Base-by-base conservation (phyloP, 2,329 filamentous ascomycete species). In the Colletotrichum lindemuthianum region DNA sequence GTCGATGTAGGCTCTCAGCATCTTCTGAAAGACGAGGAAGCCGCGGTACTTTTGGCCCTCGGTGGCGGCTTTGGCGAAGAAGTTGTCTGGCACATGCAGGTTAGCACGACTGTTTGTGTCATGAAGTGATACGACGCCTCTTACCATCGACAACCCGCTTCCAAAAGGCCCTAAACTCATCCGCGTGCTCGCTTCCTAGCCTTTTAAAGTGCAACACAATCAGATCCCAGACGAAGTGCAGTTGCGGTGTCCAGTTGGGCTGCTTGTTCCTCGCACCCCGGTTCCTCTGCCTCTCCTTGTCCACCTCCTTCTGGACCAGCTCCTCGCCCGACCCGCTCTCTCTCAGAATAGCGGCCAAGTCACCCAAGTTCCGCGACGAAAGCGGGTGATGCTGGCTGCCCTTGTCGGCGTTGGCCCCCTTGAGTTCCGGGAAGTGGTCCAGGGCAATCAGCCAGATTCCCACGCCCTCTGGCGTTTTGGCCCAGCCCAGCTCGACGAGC, bases 1-100 rank as follows among this genome's bases (percentile, higher is more conserved):
- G 16, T 66, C 59, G 37, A 82, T 79, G 8, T 85, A 76, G 4
- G 80, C 79, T 48, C 84, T 79, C 4, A 97, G 79, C 70, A 93
- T 87, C 72, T 90, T 92, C 70, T 90, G 88, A 72, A 97, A 92
- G 2, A 98, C 86, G 71, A 94, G 88, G 77, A 98, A 95, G 0
- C 96, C 96, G 76, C 93, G 93, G 72, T 92, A 93, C 77, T 97
- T 98, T 60, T 96, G 91, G 70, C 94, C 92, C 47, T 94, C 89
- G 1, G 93, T 96, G 8, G 94, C 90, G 10, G 86, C 88, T 60
- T 90, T 87, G 6, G 92, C 90, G 74, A 98, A 97, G 4, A 97
- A 84, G 8, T 91, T 90, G 73, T 95, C 92, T 95, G 67, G 0
- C 16, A 51, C 8, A 76, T 67, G 24, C 80, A 70, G 47, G 34